Conservation (phyloP, 2,329 filamentous ascomycete species). For the Ophiognomonia clavigignenti-juglandacearum region DNA sequence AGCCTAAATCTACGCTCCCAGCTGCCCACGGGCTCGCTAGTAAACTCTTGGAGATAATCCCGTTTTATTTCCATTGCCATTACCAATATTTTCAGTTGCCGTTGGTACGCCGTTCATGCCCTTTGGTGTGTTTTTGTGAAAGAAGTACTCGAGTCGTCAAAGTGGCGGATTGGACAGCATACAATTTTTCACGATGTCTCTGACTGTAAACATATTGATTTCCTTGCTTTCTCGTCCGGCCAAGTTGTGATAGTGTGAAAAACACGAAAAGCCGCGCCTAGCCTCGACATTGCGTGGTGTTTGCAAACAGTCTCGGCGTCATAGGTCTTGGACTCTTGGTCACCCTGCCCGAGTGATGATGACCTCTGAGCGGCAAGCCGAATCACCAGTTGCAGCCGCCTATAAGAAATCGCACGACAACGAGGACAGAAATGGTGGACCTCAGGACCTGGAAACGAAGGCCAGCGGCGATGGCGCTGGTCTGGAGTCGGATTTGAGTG, state of each 20-base stretch:
- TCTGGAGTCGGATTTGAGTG: slow-evolving; percentile 19
- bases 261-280: not conserved
- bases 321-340: not conserved
- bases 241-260: not conserved
- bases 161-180: not conserved
- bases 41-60: no score
- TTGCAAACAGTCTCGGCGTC: not conserved
- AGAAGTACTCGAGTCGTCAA: not conserved
- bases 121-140: no score
- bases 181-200: not conserved
- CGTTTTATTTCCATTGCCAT: not conserved
- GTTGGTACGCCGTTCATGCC: no score
- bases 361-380: not conserved
- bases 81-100: not conserved
- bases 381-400: not conserved
- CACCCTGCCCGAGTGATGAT: not conserved
- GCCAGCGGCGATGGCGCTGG: slow-evolving; percentile 4
- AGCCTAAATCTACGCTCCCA: no score
- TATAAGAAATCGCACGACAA: not conserved
- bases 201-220: not conserved
- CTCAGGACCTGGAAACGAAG: slow-evolving; percentile 1
- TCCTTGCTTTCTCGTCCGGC: not conserved
- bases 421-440: not conserved
- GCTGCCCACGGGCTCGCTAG: no score
- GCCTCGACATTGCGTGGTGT: not conserved